phyloP scores from a whole-genome alignment of 306 rosid species.

The Sicyos baderoa region DNA sequence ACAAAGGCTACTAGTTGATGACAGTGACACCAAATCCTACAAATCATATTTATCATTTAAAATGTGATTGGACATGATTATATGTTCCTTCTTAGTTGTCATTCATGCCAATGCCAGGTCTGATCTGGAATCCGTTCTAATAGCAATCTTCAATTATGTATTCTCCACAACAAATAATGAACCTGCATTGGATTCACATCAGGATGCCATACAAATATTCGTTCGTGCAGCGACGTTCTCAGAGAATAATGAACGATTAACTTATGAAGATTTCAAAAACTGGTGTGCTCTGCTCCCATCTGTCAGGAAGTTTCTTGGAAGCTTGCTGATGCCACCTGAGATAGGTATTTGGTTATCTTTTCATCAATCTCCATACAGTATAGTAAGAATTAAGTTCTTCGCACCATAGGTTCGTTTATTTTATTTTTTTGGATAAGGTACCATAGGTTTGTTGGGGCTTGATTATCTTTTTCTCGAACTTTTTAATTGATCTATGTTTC shows the following conservation, averaged over 20 bases:
- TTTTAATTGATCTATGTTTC: background rate
- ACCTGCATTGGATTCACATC: slow-evolving; percentile 37
- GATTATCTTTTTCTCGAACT: background rate
- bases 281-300: slow-evolving; percentile 73
- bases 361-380: slow-evolving; percentile 6
- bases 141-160: slow-evolving; percentile 37
- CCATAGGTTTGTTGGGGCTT: background rate
- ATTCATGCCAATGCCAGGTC: slow-evolving; percentile 50
- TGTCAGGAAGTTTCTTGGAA: slow-evolving; percentile 70
- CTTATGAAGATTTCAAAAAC: slow-evolving; percentile 70
- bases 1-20: background rate
- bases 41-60: background rate
- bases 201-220: slow-evolving; percentile 45
- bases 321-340: slow-evolving; percentile 62
- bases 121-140: slow-evolving; percentile 62
- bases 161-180: slow-evolving; percentile 38
- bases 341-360: slow-evolving; percentile 34
- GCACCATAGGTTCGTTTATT: background rate
- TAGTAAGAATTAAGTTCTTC: too few relatives aligned
- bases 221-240: slow-evolving; percentile 59
- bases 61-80: background rate
- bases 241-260: slow-evolving; percentile 31
- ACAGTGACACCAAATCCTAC: background rate
- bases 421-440: too few relatives aligned
- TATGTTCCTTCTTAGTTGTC: slow-evolving; percentile 8